Percentiles rank a stretch among this genome's conserved stretches.
phyloP scores from a whole-genome alignment of 2,329 filamentous ascomycete genomes.

The Trichophyton benhamiae region DNA sequence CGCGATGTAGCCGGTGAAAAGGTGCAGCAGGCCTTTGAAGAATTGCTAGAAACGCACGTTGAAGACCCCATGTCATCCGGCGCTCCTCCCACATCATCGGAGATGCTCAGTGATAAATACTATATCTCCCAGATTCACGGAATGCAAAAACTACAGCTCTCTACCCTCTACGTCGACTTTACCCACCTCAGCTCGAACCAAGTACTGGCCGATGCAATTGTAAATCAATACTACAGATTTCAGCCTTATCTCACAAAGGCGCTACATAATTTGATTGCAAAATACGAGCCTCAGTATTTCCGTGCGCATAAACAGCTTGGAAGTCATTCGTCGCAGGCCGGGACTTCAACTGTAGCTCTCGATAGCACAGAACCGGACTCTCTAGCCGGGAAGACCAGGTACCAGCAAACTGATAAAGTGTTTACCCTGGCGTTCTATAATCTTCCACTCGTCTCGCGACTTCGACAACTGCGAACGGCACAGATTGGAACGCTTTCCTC shows the following conservation, averaged over 20 bases:
- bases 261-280: constrained; percentile 84
- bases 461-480: constrained; percentile 72
- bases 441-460: constrained; percentile 70
- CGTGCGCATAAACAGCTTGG: constrained; percentile 79
- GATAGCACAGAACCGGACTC: constrained; percentile 44
- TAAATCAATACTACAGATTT: constrained; percentile 88
- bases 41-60: constrained; percentile 48
- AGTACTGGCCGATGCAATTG: constrained; percentile 71
- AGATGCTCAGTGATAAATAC: constrained; percentile 49
- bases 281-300: constrained; percentile 90
- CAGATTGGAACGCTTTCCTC: constrained; percentile 90
- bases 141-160: constrained; percentile 48
- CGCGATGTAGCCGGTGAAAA: constrained; percentile 51
- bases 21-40: constrained; percentile 50
- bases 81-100: constrained; percentile 39
- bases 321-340: constrained; percentile 53
- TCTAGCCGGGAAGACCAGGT: constrained; percentile 60
- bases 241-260: constrained; percentile 80
- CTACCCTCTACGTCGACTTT: constrained; percentile 55
- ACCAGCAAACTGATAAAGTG: constrained; percentile 93
- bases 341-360: constrained; percentile 48
- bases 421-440: constrained; percentile 93
- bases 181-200: constrained; percentile 70
- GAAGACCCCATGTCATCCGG: constrained; percentile 47
- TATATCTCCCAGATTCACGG: constrained; percentile 56